These are phyloP conservation scores for Fusarium pseudoanthophilum DNA, from an alignment of 2,329 filamentous ascomycete genomes.

Conservation along the genomic window DNA sequence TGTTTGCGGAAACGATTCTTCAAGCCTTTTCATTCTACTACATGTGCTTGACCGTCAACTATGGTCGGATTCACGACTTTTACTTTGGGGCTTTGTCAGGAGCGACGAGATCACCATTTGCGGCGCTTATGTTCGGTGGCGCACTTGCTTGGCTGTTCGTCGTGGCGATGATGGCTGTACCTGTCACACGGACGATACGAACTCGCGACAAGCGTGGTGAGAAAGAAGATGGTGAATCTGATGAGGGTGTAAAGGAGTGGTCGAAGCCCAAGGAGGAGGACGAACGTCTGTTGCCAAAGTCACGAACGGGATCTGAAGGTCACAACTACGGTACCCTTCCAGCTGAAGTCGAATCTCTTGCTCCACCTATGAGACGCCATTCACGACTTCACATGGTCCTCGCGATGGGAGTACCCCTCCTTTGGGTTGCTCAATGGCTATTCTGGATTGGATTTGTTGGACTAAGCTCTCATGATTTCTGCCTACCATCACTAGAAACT, in stretches of 20 bases:
- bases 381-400: neutral
- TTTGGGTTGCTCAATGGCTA: constrained; percentile 18
- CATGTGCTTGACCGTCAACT: neutral
- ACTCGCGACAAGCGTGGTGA: neutral
- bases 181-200: neutral
- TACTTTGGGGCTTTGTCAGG: neutral
- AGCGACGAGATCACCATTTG: neutral
- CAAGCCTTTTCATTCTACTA: constrained; percentile 1
- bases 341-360: accelerated
- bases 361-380: neutral
- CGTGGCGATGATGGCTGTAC: neutral
- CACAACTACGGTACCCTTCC: neutral
- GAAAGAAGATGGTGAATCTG: accelerated
- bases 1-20: constrained; percentile 2
- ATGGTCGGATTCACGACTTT: constrained; percentile 3
- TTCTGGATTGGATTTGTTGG: constrained; percentile 30
- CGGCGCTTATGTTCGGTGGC: constrained; percentile 13
- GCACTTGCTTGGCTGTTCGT: constrained; percentile 13
- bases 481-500: neutral
- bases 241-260: accelerated
- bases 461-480: constrained; percentile 8
- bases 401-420: neutral
- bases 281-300: neutral
- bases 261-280: neutral
- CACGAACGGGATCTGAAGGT: accelerated